Conservation (phyloP, 139 green algal genomes). For the Chlorella sp. region DNA sequence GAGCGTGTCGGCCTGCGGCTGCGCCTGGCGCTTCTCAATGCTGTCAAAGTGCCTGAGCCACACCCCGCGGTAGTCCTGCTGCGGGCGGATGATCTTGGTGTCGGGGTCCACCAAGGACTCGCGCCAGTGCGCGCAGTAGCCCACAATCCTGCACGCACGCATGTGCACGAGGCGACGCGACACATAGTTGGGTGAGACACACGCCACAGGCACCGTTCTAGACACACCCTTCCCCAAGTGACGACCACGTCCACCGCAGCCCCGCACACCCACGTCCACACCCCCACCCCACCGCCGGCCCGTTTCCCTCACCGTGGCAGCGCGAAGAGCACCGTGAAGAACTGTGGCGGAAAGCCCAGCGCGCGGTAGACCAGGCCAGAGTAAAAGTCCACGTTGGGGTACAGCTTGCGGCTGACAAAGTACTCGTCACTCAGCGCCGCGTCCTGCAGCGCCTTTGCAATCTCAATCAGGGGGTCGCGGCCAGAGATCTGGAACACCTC, state of each 20-base stretch:
- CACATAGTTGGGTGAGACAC: too few relatives aligned
- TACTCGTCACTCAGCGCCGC: slow-evolving; percentile 58
- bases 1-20: slow-evolving; percentile 33
- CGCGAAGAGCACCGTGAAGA: slow-evolving; percentile 99
- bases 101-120: slow-evolving; percentile 93
- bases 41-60: slow-evolving; percentile 82
- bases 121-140: slow-evolving; percentile 96
- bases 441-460: slow-evolving; percentile 84
- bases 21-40: slow-evolving; percentile 21
- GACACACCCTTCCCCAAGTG: too few relatives aligned
- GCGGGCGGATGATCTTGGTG: slow-evolving; percentile 93
- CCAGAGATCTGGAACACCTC: slow-evolving; percentile 91
- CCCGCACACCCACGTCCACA: too few relatives aligned
- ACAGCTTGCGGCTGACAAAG: slow-evolving; percentile 90
- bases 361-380: slow-evolving; percentile 83
- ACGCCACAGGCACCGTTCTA: too few relatives aligned
- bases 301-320: slow-evolving; percentile 88
- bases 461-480: slow-evolving; percentile 93
- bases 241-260: too few relatives aligned
- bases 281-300: too few relatives aligned
- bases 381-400: slow-evolving; percentile 99
- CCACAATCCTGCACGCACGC: slow-evolving; percentile 51
- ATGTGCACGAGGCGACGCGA: too few relatives aligned
- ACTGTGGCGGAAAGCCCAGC: slow-evolving; percentile 95
- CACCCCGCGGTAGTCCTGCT: slow-evolving; percentile 94